Evolutionary conservation across 495 filamentous ascomycete genomes (phyloP), one percentile per base, ranked within the genome.

Genomic region (Staphylotrichum longicolle): DNA sequence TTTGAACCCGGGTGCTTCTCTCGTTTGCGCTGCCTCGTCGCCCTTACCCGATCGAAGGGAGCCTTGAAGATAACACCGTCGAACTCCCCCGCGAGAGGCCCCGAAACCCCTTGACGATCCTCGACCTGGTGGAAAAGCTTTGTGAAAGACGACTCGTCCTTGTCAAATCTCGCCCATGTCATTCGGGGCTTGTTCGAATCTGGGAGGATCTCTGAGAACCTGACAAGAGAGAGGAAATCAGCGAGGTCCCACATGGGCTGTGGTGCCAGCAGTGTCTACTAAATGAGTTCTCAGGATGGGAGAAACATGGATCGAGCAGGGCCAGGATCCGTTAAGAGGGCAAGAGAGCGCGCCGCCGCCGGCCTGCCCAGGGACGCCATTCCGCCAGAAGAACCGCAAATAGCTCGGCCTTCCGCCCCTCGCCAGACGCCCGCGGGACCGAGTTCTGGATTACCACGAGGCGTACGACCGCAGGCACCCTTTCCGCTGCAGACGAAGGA

Each of bases 261-360:
- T 35, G 55, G 65, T 60, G 56, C 60, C 64, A 63, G 59, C 46
- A 61, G 48, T 53, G 65, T 54, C 60, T 63, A 55, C 72, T 78
- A 77, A 78, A 81, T 81, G 78, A 80, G 70, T 77, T 69, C 70
- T 70, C 75, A 77, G 73, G 70, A 81, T 81, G 78, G 75, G 66
- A 75, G 75, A 69, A 66, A 66, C 56, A 75, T 74, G 75, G 77
- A 77, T 58, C 72, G 72, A 71, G 54, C 67, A 57, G 67, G 71
- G 50, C 66, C 61, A 8, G 78, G 79, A 66, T 80, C 77, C 54
- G 71, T 78, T 56, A 72, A 66, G 69, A 77, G 78, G 70, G 79
- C 80, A 27, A 77, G 75, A 64, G 78, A 79, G 60, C 74, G 71
- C 57, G 76, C 74, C 32, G 70, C 72, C 54, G 72, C 65, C 39